Evolutionary conservation across 2,329 filamentous ascomycete species (phyloP).

Genomic region (Madurella mycetomatis): DNA sequence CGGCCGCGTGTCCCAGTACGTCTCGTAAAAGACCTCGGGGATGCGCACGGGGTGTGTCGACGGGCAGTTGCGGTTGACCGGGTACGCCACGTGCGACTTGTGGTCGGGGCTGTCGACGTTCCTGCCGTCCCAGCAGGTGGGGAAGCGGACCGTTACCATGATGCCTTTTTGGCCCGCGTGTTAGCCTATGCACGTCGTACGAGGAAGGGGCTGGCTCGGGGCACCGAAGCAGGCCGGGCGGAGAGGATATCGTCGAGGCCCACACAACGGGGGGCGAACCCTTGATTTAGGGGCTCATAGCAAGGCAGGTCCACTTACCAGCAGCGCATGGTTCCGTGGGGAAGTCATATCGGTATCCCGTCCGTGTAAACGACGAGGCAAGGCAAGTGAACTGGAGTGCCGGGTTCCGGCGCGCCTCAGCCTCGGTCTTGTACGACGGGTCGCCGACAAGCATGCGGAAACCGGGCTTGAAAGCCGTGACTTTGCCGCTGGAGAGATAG

Average conservation of each 20-base stretch:
- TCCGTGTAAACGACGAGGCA: conserved; percentile 33
- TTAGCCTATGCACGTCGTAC: too few relatives aligned
- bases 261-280: too few relatives aligned
- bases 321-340: conserved; percentile 31
- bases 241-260: too few relatives aligned
- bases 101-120: conserved; percentile 27
- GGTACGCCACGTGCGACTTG: neutral
- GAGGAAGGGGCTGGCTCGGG: too few relatives aligned
- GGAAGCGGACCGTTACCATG: conserved; percentile 41
- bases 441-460: conserved; percentile 43
- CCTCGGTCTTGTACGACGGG: conserved; percentile 25
- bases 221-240: too few relatives aligned
- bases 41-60: neutral
- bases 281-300: too few relatives aligned
- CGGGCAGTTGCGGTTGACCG: neutral
- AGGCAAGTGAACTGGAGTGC: conserved; percentile 41
- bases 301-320: conserved; percentile 10
- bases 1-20: neutral
- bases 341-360: conserved; percentile 35
- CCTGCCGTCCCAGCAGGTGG: conserved; percentile 49
- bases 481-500: conserved; percentile 31
- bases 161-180: conserved; percentile 14
- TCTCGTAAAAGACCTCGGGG: neutral
- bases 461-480: conserved; percentile 42
- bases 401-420: conserved; percentile 33